Evolutionary conservation across 108 stramenopile species (phyloP).

Genomic region (Skeletonema menzelii): DNA sequence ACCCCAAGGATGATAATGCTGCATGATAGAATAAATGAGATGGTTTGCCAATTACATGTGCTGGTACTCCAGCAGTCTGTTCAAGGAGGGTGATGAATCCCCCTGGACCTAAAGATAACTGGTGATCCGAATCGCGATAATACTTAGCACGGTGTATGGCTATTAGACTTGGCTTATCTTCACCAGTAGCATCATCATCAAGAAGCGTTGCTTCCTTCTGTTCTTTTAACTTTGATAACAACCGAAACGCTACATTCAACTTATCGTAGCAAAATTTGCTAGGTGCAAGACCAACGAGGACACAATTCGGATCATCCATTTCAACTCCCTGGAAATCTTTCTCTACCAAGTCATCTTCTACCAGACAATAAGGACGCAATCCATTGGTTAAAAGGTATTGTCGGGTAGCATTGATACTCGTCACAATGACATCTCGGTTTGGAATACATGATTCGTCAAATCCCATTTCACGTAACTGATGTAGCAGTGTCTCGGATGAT

Average conservation of each 20-base stretch:
- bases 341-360: slow-evolving; percentile 54
- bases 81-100: slow-evolving; percentile 65
- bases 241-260: slow-evolving; percentile 68
- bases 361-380: slow-evolving; percentile 53
- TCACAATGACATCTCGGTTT: slow-evolving; percentile 39
- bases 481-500: slow-evolving; percentile 32
- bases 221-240: slow-evolving; percentile 33
- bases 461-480: slow-evolving; percentile 50
- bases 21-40: slow-evolving; percentile 55
- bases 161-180: slow-evolving; percentile 36
- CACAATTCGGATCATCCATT: slow-evolving; percentile 48
- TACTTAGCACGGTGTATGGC: slow-evolving; percentile 66
- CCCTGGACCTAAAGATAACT: slow-evolving; percentile 64
- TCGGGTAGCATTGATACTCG: slow-evolving; percentile 56
- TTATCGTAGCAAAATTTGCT: slow-evolving; percentile 56
- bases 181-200: background rate
- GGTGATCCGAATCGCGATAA: slow-evolving; percentile 47
- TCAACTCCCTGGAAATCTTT: slow-evolving; percentile 39
- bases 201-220: background rate
- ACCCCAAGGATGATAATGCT: slow-evolving; percentile 32
- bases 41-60: slow-evolving; percentile 70
- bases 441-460: slow-evolving; percentile 32
- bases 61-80: slow-evolving; percentile 32
- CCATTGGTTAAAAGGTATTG: slow-evolving; percentile 37
- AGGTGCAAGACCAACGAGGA: slow-evolving; percentile 75